Evolutionary conservation across 257 asterid species (phyloP).

Genomic region (Echium plantagineum): DNA sequence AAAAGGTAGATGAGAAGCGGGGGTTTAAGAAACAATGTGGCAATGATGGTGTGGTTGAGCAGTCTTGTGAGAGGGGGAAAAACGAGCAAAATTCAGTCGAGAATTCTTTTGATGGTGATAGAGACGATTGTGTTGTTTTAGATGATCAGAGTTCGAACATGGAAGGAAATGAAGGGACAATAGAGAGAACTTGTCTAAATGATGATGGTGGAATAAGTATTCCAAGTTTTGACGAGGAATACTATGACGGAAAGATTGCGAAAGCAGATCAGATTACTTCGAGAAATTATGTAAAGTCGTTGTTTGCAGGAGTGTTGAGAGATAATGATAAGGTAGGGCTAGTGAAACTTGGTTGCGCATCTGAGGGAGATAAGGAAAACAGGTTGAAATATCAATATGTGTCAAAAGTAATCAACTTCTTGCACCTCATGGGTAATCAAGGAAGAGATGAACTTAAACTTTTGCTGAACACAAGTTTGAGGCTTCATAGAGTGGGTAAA

Average conservation of each 20-base stretch:
- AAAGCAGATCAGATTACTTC: not conserved
- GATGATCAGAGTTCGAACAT: too few relatives aligned
- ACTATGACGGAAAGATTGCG: slow-evolving; percentile 25
- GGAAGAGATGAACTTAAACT: slow-evolving; percentile 29
- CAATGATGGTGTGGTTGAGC: too few relatives aligned
- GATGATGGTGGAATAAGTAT: too few relatives aligned
- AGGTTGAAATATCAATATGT: slow-evolving; percentile 35
- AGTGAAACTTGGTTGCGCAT: slow-evolving; percentile 38
- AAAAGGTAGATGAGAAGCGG: too few relatives aligned
- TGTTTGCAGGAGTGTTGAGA: slow-evolving; percentile 25
- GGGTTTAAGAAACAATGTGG: too few relatives aligned
- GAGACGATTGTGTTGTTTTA: too few relatives aligned
- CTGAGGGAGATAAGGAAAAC: slow-evolving; percentile 18
- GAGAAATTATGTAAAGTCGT: slow-evolving; percentile 2
- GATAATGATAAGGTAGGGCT: slow-evolving; percentile 46
- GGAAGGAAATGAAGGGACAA: too few relatives aligned
- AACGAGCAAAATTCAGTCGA: too few relatives aligned
- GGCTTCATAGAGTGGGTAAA: slow-evolving; percentile 38
- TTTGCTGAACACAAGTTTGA: slow-evolving; percentile 27
- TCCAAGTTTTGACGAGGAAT: slow-evolving; percentile 10
- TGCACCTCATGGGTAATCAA: slow-evolving; percentile 36
- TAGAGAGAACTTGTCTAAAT: too few relatives aligned
- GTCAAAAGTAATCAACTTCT: slow-evolving; percentile 39
- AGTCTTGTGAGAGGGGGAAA: too few relatives aligned
- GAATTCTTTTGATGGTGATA: too few relatives aligned